Base-by-base conservation (phyloP, 257 asterid species). In the Mentha longifolia region DNA sequence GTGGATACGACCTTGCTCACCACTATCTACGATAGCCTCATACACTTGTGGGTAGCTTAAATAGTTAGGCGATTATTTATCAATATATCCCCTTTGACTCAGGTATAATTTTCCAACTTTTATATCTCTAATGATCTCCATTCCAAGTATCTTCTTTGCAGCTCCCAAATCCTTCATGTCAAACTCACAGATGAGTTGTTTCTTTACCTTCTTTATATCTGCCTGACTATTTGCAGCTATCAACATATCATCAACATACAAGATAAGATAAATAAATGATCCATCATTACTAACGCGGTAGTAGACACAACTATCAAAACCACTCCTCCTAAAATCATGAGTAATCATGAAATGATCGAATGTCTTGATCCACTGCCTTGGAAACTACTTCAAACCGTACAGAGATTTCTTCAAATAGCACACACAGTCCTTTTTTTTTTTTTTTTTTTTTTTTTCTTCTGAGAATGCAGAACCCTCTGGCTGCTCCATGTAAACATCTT, bases 71-170 rank as follows among this genome's bases (percentile, higher is more conserved):
- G 25, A 22, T 22, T n/a, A n/a, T 49, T 49, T n/a, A n/a, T 49
- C 55, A 49, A 49, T 49, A 49, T 49, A 49, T 2, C 55, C 22
- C 5, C 8, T 51, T 17, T 16, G 28, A 17, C 28, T 51, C 5
- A 16, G 57, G 57, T 51, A 51, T 17, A 16, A 16, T 2, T 7
- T 16, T 51, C 28, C 57, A 7, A 13, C 57, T 1, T 51, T 0
- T 17, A 28, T 7, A 51, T 51, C 57, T 17, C 30, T 51, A 0
- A 15, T 51, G 28, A 51, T 51, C 28, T 51, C 57, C 57, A 51
- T 51, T 51, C 30, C 57, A 51, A n/a, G 55, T n/a, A 49, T 49
- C 22, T 49, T 49, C 55, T 49, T 49, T n/a, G 13, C 20, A 49
- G 55, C 11, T 49, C 22, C 9, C 2, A 49, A 7, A 49, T 49